These are phyloP conservation scores for Selaginella moellendorffii DNA, from an alignment of 75 land plant species.

Conservation along the genomic window DNA sequence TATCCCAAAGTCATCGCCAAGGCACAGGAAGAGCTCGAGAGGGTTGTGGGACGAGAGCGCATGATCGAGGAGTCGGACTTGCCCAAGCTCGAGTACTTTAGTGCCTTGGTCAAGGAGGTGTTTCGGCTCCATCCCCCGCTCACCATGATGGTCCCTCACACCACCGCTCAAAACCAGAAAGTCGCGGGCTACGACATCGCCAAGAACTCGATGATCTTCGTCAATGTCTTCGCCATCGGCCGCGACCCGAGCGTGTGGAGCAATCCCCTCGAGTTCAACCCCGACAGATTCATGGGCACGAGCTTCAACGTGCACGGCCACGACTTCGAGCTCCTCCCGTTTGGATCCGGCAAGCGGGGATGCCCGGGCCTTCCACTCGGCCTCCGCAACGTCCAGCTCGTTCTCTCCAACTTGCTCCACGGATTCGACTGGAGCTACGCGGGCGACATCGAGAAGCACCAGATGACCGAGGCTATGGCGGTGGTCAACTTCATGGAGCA, in stretches of 20 bases:
- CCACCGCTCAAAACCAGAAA: conserved; percentile 6
- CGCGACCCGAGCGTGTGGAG: conserved; percentile 31
- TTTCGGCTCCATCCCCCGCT: conserved; percentile 31
- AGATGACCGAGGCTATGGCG: no score
- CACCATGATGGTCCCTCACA: conserved; percentile 33
- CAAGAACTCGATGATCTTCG: conserved; percentile 12
- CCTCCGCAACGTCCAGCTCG: no score
- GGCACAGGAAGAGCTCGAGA: conserved; percentile 29
- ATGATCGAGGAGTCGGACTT: conserved; percentile 21
- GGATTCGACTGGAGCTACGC: no score
- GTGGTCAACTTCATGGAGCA: no score
- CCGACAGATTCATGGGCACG: conserved; percentile 21
- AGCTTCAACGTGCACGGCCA: conserved; percentile 11
- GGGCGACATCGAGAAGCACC: no score
- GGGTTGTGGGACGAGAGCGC: conserved; percentile 10
- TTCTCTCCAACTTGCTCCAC: no score
- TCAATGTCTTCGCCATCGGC: conserved; percentile 24
- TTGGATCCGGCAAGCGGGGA: conserved; percentile 38
- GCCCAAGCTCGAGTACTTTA: conserved; percentile 18
- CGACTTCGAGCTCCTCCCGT: no score
- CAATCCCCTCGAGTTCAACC: conserved; percentile 16
- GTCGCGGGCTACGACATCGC: conserved; percentile 23
- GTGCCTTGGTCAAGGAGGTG: conserved; percentile 27
- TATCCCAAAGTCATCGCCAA: conserved; percentile 27
- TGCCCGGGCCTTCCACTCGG: no score